Evolutionary conservation across 1,139 yeast species (phyloP), one percentile per base, ranked within the genome.

Genomic region (Entelexis sorbosivorans): DNA sequence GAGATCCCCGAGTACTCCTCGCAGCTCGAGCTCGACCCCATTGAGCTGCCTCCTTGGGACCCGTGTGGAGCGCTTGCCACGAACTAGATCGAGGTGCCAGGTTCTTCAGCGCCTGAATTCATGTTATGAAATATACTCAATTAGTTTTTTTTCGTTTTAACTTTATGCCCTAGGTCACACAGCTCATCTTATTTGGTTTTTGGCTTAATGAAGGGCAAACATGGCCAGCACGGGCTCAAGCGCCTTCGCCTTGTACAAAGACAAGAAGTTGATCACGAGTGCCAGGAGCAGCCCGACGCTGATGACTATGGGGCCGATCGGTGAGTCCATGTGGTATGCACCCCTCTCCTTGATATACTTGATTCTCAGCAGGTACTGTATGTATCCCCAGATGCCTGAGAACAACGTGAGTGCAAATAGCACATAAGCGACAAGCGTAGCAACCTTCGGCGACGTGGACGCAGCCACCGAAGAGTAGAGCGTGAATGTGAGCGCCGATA

Each of bases 61-160:
- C 95, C 95, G 47, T 81, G 86, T 84, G 94, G 94, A 48, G 82
- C 93, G 2, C 71, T 85, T 56, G 95, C 94, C 33, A 57, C 94
- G 31, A 57, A 58, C 38, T 60, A 51, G 48, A 20, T 35, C n/a
- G n/a, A n/a, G n/a, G n/a, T n/a, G n/a, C n/a, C n/a, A n/a, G n/a
- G n/a, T n/a, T n/a, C n/a, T n/a, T n/a, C n/a, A n/a, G n/a, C n/a
- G n/a, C 13, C 5, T 5, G 6, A 19, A 17, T 17, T 35, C 16
- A 19, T 10, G 2, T 35, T 6, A 14, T 35, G 9, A 26, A 5
- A 19, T 24, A 26, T 16, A 40, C 13, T 5, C n/a, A 28, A 9
- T 28, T 28, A 10, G 31, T 10, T 28, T 28, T 5, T 10, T 28
- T 28, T 28, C 10, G 7, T 28, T 5, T 28, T 22, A 22, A 22